Conservation (phyloP, 768 basidiomycete species). For the Glaciozyma antarctica region DNA sequence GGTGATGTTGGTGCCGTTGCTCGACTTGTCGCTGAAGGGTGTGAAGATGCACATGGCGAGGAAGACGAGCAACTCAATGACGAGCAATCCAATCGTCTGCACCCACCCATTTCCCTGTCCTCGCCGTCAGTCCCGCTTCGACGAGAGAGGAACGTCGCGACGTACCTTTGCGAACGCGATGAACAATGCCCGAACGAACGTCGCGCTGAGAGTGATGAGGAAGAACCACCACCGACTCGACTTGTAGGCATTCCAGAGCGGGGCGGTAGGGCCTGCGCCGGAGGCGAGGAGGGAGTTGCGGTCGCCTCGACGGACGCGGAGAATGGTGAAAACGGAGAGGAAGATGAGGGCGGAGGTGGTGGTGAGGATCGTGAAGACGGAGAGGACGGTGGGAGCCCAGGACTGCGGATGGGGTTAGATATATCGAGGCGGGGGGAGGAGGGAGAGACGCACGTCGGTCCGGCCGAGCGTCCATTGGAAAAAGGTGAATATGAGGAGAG, state of each 20-base stretch:
- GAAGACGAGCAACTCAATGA: conserved; percentile 21
- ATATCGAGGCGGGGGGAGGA: too few species aligned
- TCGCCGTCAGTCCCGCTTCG: neutral
- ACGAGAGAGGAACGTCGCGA: neutral
- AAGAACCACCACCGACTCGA: conserved; percentile 45
- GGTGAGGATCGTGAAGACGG: conserved; percentile 48
- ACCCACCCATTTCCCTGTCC: conserved; percentile 14
- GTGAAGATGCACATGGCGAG: conserved; percentile 19
- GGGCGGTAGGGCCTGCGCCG: conserved; percentile 51
- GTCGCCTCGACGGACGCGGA: conserved; percentile 48
- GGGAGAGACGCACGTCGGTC: conserved; percentile 6
- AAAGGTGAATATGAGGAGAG: conserved; percentile 65
- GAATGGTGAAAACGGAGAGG: conserved; percentile 48
- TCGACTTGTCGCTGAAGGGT: conserved; percentile 26
- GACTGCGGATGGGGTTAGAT: conserved; percentile 77
- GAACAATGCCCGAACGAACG: conserved; percentile 61
- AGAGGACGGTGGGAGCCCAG: conserved; percentile 70
- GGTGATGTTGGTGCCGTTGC: conserved; percentile 21
- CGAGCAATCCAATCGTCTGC: conserved; percentile 21
- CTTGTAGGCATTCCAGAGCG: conserved; percentile 29
- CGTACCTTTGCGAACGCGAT: conserved; percentile 42
- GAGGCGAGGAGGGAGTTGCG: conserved; percentile 48
- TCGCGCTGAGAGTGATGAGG: conserved; percentile 51
- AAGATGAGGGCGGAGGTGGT: conserved; percentile 49
- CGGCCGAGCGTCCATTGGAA: conserved; percentile 67